Evolutionary conservation across 225 moss, liverwort and hornwort genomes (phyloP).

Genomic region (Pleurozium schreberi): DNA sequence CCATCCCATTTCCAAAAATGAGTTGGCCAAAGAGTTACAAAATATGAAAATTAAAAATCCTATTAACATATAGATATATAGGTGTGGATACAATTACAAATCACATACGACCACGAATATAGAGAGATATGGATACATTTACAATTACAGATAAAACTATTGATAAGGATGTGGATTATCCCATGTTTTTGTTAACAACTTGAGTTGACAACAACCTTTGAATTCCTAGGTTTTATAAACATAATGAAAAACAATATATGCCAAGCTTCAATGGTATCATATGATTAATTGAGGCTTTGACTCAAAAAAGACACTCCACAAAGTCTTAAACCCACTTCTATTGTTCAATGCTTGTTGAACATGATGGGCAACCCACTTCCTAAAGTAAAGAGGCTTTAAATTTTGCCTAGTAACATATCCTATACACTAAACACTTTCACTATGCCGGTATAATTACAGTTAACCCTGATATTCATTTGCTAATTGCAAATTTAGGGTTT

Average conservation of each 20-base stretch:
- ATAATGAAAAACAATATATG: too few species aligned
- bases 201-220: rapidly evolving
- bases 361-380: neutral
- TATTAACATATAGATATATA: rapidly evolving
- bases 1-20: neutral
- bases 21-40: rapidly evolving
- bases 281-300: neutral
- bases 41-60: neutral
- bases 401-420: neutral
- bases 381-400: neutral
- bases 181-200: rapidly evolving
- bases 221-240: neutral
- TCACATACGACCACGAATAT: rapidly evolving
- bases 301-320: neutral
- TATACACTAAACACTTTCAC: neutral
- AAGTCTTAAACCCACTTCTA: too few species aligned
- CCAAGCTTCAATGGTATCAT: neutral
- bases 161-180: neutral
- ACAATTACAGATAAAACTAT: neutral
- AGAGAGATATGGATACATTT: rapidly evolving
- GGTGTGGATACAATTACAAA: rapidly evolving
- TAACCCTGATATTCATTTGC: neutral
- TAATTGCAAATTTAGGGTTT: neutral
- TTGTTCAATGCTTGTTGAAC: neutral
- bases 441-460: neutral